Evolutionary conservation across 441 rosid genomes (phyloP).

Genomic region (Erysimum cheiri): DNA sequence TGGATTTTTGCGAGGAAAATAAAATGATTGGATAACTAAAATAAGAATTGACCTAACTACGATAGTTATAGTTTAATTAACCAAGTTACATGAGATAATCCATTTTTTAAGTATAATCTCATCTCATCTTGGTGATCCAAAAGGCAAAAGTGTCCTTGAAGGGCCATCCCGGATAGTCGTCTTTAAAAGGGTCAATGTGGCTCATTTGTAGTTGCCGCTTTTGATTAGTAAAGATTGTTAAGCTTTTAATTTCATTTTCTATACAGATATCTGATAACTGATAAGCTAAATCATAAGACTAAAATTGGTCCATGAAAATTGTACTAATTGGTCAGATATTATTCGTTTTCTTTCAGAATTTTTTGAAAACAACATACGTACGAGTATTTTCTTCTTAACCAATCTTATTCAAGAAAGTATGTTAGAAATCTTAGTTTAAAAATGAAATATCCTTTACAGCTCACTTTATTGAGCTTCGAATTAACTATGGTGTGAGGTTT

Average conservation of each 20-base stretch:
- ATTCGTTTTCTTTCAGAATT: background rate
- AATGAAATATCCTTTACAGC: background rate
- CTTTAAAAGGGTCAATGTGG: conserved; percentile 28
- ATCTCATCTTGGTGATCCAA: conserved; percentile 21
- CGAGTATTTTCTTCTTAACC: background rate
- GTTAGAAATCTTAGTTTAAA: background rate
- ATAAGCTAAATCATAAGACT: background rate
- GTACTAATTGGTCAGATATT: background rate
- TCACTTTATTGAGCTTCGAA: background rate
- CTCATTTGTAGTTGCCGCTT: conserved; percentile 33
- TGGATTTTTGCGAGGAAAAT: conserved; percentile 7
- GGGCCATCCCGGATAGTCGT: background rate
- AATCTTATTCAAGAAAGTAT: background rate
- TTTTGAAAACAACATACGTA: background rate
- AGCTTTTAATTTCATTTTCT: conserved; percentile 12
- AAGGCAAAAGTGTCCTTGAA: conserved; percentile 37
- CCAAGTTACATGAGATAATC: conserved; percentile 15
- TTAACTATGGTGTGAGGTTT: background rate
- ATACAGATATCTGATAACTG: background rate
- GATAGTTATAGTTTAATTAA: conserved; percentile 28
- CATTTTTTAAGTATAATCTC: background rate
- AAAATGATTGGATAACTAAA: conserved; percentile 10
- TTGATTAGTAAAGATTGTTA: background rate
- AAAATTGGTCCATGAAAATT: background rate
- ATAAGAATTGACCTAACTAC: conserved; percentile 39